phyloP scores from a whole-genome alignment of 192 early-diverging fungal species.

The Coemansia sp. region DNA sequence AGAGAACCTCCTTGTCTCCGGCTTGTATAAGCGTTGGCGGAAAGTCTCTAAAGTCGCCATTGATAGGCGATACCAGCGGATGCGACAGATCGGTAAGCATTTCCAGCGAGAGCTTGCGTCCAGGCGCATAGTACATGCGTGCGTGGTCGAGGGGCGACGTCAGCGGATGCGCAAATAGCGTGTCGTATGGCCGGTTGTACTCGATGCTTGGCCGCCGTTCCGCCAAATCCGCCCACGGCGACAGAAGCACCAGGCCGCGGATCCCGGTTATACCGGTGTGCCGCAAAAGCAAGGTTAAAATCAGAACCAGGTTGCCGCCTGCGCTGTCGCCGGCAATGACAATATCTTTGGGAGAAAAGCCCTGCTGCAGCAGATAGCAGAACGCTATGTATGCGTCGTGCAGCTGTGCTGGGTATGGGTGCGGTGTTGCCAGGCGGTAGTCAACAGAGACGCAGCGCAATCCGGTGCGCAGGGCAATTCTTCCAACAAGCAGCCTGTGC shows the following conservation, averaged over 20 bases:
- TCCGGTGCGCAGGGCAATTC: constrained; percentile 56
- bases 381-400: constrained; percentile 65
- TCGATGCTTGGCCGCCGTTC: constrained; percentile 17
- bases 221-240: constrained; percentile 41
- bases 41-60: constrained; percentile 38
- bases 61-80: constrained; percentile 45
- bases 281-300: constrained; percentile 62
- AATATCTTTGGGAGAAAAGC: constrained; percentile 62
- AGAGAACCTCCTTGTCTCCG: constrained; percentile 40
- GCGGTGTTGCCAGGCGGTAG: constrained; percentile 45
- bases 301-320: constrained; percentile 67
- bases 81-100: constrained; percentile 33
- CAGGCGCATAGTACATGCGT: constrained; percentile 42
- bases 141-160: constrained; percentile 24
- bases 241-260: constrained; percentile 62
- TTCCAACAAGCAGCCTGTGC: constrained; percentile 53
- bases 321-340: constrained; percentile 70
- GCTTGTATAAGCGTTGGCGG: constrained; percentile 46
- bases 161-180: constrained; percentile 17
- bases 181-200: constrained; percentile 35
- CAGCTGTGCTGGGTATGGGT: constrained; percentile 61
- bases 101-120: constrained; percentile 19
- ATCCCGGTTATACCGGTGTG: constrained; percentile 55
- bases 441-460: constrained; percentile 43
- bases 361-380: constrained; percentile 56